Evolutionary conservation across 1,139 yeast species (phyloP).

Genomic region (Spathaspora sp.): DNA sequence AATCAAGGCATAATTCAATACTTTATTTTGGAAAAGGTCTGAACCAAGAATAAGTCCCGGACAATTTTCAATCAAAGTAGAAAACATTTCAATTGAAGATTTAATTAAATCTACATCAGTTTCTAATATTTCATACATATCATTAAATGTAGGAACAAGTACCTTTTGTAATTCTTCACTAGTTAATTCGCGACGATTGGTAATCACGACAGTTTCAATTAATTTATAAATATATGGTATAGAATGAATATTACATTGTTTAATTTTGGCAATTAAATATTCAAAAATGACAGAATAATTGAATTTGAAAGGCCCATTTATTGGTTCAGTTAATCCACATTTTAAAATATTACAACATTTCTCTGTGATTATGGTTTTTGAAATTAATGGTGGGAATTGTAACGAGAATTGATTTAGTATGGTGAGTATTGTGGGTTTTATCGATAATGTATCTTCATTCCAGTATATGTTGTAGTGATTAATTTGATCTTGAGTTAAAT

Average conservation of each 20-base stretch:
- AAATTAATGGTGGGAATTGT: slow-evolving; percentile 28
- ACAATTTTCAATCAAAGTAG: slow-evolving; percentile 46
- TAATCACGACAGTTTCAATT: slow-evolving; percentile 39
- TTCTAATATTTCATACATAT: slow-evolving; percentile 35
- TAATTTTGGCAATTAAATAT: slow-evolving; percentile 44
- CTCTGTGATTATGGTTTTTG: slow-evolving; percentile 49
- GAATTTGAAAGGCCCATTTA: slow-evolving; percentile 62
- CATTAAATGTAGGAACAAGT: slow-evolving; percentile 29
- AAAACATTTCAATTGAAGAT: slow-evolving; percentile 39
- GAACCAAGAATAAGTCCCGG: slow-evolving; percentile 50
- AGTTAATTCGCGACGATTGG: slow-evolving; percentile 27
- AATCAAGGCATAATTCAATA: slow-evolving; percentile 43
- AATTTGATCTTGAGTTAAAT: slow-evolving; percentile 28
- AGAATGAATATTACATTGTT: slow-evolving; percentile 27
- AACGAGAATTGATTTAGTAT: slow-evolving; percentile 44
- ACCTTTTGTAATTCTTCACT: slow-evolving; percentile 28
- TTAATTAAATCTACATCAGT: slow-evolving; percentile 56
- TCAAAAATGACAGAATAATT: slow-evolving; percentile 39
- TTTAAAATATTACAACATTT: slow-evolving; percentile 58
- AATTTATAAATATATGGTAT: slow-evolving; percentile 42
- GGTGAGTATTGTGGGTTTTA: slow-evolving; percentile 43
- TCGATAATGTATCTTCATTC: slow-evolving; percentile 40
- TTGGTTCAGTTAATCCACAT: slow-evolving; percentile 52
- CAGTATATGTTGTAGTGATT: slow-evolving; percentile 31
- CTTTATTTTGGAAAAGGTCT: slow-evolving; percentile 26